Conservation (phyloP, 495 filamentous ascomycete species). For the Penicillium longicatenatum region DNA sequence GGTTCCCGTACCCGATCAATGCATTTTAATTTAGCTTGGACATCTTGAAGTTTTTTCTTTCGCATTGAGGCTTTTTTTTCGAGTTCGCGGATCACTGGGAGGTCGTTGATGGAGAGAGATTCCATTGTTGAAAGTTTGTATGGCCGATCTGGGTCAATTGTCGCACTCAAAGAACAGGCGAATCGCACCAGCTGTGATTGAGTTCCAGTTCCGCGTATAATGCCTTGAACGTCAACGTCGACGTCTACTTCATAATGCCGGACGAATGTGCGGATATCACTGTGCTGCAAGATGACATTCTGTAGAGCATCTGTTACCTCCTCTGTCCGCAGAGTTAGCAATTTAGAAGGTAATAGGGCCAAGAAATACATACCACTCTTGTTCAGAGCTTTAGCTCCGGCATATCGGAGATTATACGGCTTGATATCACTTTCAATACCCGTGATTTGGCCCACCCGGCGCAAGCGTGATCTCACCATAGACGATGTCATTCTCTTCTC, state of each 20-base stretch:
- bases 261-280: constrained; percentile 38
- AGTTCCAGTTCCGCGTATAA: constrained; percentile 31
- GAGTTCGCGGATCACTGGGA: too few relatives aligned
- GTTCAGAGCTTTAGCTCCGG: constrained; percentile 39
- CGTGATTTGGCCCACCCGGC: constrained; percentile 29
- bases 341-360: constrained; percentile 1
- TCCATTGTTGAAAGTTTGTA: too few relatives aligned
- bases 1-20: too few relatives aligned
- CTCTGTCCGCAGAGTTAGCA: constrained; percentile 21
- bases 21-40: too few relatives aligned
- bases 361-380: constrained; percentile 28
- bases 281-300: constrained; percentile 42
- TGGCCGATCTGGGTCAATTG: too few relatives aligned
- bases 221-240: constrained; percentile 34
- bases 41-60: too few relatives aligned
- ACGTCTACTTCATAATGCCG: constrained; percentile 39
- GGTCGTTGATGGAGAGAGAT: too few relatives aligned
- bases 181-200: constrained; percentile 36
- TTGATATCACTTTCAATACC: constrained; percentile 30
- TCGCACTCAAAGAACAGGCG: not conserved
- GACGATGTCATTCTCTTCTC: constrained; percentile 29
- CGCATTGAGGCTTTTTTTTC: too few relatives aligned
- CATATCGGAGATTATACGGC: constrained; percentile 39
- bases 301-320: constrained; percentile 42
- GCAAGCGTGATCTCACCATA: too few relatives aligned